Evolutionary conservation across 139 green algal species (phyloP), one percentile per base, ranked within the genome.

Genomic region (Micromonas commoda): DNA sequence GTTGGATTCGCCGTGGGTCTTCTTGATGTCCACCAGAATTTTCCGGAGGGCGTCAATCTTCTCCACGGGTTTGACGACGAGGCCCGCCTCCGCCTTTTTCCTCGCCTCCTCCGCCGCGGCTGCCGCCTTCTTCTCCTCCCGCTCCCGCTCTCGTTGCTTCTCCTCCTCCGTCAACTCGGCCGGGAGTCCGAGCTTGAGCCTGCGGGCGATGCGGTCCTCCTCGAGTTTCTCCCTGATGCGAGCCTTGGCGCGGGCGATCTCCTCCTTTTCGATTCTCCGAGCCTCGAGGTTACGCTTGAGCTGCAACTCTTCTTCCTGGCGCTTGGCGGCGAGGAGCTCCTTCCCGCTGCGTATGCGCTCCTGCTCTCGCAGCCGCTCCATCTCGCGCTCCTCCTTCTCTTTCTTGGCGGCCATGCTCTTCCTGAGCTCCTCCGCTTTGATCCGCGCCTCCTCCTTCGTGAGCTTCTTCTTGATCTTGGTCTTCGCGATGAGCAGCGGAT

Each of bases 131-230:
- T 79, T 82, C 33, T 72, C 78, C 67, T 77, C 77, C 52, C 81
- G 85, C 24, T 74, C 33, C 19, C 64, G 34, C 77, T 87, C 84
- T 33, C 79, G 64, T 37, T 87, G 88, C 88, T 92, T 91, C 85
- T 97, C 92, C 84, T 96, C 92, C 31, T 89, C 85, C 3, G 90
- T 96, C 24, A 93, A 84, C 82, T 97, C 91, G 82, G 93, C 90
- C 29, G 94, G 94, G 66, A 98, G 83, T 2, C 94, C 94, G 80
- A 97, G 82, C 77, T 88, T 88, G 23, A 85, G 77, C 35, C 94
- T 86, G 61, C 94, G 85, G 81, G 91, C 91, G 24, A 83, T 82
- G 31, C 87, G 83, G 84, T 98, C 93, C 83, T 97, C 88, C 82
- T 97, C 92, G 31, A 97, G 81, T 82, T 93, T 94, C 21, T 64